These are phyloP conservation scores for Allantophomopsis lycopodina DNA, from an alignment of 2,329 filamentous ascomycete species.

Conservation along the genomic window DNA sequence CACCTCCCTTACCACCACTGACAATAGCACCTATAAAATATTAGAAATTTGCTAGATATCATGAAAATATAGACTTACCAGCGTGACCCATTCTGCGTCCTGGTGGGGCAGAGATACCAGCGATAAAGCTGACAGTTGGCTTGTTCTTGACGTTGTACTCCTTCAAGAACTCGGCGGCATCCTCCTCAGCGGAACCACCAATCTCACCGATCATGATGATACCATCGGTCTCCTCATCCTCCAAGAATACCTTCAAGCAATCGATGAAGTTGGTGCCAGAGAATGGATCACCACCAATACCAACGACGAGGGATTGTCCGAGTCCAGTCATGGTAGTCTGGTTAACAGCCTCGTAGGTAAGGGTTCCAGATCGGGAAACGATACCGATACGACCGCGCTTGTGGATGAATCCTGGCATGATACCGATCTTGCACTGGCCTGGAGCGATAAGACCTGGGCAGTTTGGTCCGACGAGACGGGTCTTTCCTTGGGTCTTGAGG, in stretches of 20 bases:
- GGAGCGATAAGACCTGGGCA: conserved; percentile 93
- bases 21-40: conserved; percentile 59
- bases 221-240: conserved; percentile 92
- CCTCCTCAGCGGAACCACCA: conserved; percentile 92
- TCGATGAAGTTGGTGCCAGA: conserved; percentile 99
- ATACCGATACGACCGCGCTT: conserved; percentile 98
- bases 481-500: conserved; percentile 95
- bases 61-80: conserved; percentile 32
- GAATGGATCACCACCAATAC: conserved; percentile 97
- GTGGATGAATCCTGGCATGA: conserved; percentile 99
- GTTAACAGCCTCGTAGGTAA: conserved; percentile 99
- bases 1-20: conserved; percentile 91
- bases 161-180: conserved; percentile 92
- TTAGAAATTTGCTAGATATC: conserved; percentile 6
- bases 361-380: conserved; percentile 92
- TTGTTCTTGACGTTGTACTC: conserved; percentile 85
- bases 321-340: conserved; percentile 96
- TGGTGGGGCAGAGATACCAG: conserved; percentile 92
- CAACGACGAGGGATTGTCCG: conserved; percentile 94
- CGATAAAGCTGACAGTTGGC: conserved; percentile 96
- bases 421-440: conserved; percentile 99
- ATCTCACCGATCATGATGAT: conserved; percentile 99
- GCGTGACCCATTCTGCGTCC: conserved; percentile 98
- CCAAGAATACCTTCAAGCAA: conserved; percentile 91
- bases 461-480: conserved; percentile 91